phyloP scores from a whole-genome alignment of 2,329 filamentous ascomycete genomes.

The Penicillium sp. region DNA sequence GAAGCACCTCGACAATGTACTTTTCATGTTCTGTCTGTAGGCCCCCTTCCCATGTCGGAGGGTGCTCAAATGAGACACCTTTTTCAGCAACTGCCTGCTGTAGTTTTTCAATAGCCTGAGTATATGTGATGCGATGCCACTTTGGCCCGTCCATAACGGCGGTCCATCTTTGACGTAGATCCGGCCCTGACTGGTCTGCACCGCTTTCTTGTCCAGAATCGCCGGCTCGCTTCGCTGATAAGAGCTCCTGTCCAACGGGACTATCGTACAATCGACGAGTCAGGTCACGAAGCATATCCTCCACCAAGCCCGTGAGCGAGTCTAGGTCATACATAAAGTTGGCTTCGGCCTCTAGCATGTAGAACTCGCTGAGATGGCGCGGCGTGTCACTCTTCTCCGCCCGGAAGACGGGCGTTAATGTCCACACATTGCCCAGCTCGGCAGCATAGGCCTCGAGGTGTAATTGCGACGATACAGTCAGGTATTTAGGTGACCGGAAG shows the following conservation, averaged over 20 bases:
- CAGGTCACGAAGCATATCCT: conserved; percentile 65
- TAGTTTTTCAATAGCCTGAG: conserved; percentile 66
- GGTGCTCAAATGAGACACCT: conserved; percentile 57
- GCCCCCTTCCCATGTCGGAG: conserved; percentile 65
- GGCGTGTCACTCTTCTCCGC: conserved; percentile 91
- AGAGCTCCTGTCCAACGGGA: conserved; percentile 52
- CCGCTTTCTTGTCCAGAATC: conserved; percentile 40
- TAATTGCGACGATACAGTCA: conserved; percentile 91
- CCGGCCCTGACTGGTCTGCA: conserved; percentile 32
- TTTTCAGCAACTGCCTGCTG: conserved; percentile 51
- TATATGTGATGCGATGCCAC: conserved; percentile 83
- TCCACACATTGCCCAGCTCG: conserved; percentile 86
- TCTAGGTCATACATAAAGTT: conserved; percentile 68
- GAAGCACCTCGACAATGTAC: conserved; percentile 67
- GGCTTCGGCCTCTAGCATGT: conserved; percentile 94
- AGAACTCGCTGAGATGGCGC: conserved; percentile 92
- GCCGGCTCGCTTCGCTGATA: conserved; percentile 42
- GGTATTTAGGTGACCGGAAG: conserved; percentile 83
- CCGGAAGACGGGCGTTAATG: conserved; percentile 85
- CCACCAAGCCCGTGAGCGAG: conserved; percentile 71
- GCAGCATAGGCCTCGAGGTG: conserved; percentile 90
- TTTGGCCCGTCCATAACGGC: conserved; percentile 51
- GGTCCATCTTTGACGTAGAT: conserved; percentile 66
- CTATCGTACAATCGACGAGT: conserved; percentile 49
- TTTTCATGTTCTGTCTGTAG: conserved; percentile 91